phyloP scores from a whole-genome alignment of 306 rosid species.

The Inga laurina region DNA sequence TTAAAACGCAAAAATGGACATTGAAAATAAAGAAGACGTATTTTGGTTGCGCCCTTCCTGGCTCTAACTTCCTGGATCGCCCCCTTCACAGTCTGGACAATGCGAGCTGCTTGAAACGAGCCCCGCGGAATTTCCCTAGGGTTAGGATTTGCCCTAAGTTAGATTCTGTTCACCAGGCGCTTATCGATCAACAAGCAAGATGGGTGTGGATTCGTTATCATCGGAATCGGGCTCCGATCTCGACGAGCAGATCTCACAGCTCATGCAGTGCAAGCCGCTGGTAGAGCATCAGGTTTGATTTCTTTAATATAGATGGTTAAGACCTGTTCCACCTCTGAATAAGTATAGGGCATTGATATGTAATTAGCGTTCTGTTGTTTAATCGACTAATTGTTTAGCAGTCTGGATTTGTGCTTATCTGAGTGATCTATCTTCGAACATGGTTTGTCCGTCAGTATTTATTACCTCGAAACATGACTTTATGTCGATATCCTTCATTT shows the following conservation, averaged over 20 bases:
- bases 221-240: conserved; percentile 62
- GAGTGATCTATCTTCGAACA: conserved; percentile 10
- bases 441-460: background rate
- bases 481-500: conserved; percentile 20
- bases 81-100: conserved; percentile 26
- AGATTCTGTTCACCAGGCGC: background rate
- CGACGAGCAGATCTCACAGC: conserved; percentile 98
- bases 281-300: conserved; percentile 81
- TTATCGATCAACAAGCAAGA: conserved; percentile 35
- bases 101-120: conserved; percentile 13
- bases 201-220: conserved; percentile 71
- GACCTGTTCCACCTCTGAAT: conserved; percentile 17
- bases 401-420: conserved; percentile 7
- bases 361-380: conserved; percentile 21
- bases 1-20: too few species aligned
- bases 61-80: conserved; percentile 14
- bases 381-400: conserved; percentile 4
- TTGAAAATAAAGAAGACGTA: too few species aligned
- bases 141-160: conserved; percentile 45
- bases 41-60: conserved; percentile 42
- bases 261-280: conserved; percentile 98
- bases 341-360: background rate
- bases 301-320: background rate
- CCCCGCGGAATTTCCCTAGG: conserved; percentile 37
- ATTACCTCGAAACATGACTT: background rate